phyloP scores from a whole-genome alignment of 2,329 filamentous ascomycete genomes.

The Aureobasidium sp. region DNA sequence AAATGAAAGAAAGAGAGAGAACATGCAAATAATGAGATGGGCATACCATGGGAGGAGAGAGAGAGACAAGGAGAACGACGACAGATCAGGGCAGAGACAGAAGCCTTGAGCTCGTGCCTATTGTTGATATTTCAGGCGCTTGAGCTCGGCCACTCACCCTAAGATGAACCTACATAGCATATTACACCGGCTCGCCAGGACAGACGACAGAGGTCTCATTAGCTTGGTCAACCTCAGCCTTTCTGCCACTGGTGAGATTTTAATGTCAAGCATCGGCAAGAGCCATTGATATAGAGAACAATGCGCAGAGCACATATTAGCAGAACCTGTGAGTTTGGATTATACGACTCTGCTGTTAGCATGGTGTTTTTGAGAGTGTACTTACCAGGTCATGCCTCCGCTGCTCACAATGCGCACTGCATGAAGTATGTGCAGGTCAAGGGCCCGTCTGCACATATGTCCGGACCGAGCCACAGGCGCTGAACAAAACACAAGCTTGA shows the following conservation, averaged over 20 bases:
- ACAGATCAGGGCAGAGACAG: neutral
- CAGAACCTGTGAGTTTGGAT: neutral
- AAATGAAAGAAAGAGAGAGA: neutral
- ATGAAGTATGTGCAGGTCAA: neutral
- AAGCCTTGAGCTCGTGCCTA: constrained; percentile 12
- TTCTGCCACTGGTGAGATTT: neutral
- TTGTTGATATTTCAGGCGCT: constrained; percentile 4
- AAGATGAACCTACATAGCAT: constrained; percentile 4
- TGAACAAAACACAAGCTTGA: neutral
- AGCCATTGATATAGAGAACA: neutral
- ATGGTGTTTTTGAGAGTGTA: neutral
- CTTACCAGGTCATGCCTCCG: neutral
- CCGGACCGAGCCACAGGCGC: neutral
- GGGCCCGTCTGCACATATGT: neutral
- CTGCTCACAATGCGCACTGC: neutral
- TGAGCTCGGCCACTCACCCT: constrained; percentile 4
- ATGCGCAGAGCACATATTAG: neutral
- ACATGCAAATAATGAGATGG: neutral
- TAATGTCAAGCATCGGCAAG: neutral
- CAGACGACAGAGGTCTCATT: constrained; percentile 16
- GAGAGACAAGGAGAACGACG: neutral
- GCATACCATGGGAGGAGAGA: neutral
- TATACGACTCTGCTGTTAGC: neutral
- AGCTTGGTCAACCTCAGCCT: constrained; percentile 16
- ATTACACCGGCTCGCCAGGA: neutral